A percentile compares a stretch with the other conserved stretches of the same genome.
These are phyloP conservation scores for Leccinum solheimii DNA, from an alignment of 1,284 basidiomycete genomes.

Conservation along the genomic window DNA sequence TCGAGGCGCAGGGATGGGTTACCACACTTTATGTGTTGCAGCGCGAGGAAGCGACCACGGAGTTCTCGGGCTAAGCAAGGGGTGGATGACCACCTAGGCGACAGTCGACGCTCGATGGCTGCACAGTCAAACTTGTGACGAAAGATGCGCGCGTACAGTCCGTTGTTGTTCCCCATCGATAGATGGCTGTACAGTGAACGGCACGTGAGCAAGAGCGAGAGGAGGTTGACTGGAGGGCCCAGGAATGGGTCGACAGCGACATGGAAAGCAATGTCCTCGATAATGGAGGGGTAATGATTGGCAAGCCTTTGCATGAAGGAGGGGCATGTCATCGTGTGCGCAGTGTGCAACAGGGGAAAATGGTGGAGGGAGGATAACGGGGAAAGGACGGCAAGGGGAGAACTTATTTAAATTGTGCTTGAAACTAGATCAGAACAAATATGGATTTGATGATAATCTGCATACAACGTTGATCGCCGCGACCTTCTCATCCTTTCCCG, in stretches of 20 bases:
- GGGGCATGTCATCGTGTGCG: conserved; percentile 4
- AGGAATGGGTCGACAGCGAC: conserved; percentile 37
- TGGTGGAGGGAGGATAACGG: conserved; percentile 2
- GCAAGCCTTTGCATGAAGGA: conserved; percentile 28
- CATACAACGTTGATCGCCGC: conserved; percentile 48
- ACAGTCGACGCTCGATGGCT: conserved; percentile 57
- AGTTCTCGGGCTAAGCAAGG: conserved; percentile 41
- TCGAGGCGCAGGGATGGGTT: conserved; percentile 20
- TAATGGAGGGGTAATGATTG: conserved; percentile 26
- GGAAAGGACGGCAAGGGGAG: conserved; percentile 10
- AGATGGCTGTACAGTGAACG: conserved; percentile 43
- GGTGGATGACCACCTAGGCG: conserved; percentile 39
- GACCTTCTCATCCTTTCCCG: conserved; percentile 39
- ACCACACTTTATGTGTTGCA: conserved; percentile 40
- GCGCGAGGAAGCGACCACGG: conserved; percentile 37
- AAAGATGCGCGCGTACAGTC: conserved; percentile 64
- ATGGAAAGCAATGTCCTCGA: conserved; percentile 44
- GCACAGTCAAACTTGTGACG: conserved; percentile 57
- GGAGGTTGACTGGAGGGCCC: conserved; percentile 44
- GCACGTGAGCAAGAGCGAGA: conserved; percentile 52
- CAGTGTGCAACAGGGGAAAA: background rate
- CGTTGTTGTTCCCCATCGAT: conserved; percentile 40
- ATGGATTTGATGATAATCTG: conserved; percentile 40
- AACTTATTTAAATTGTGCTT: conserved; percentile 32
- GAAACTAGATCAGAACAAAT: conserved; percentile 36